Evolutionary conservation across 208 protist species (phyloP), one percentile per base, ranked within the genome.

Genomic region (Trichomonas tenax): DNA sequence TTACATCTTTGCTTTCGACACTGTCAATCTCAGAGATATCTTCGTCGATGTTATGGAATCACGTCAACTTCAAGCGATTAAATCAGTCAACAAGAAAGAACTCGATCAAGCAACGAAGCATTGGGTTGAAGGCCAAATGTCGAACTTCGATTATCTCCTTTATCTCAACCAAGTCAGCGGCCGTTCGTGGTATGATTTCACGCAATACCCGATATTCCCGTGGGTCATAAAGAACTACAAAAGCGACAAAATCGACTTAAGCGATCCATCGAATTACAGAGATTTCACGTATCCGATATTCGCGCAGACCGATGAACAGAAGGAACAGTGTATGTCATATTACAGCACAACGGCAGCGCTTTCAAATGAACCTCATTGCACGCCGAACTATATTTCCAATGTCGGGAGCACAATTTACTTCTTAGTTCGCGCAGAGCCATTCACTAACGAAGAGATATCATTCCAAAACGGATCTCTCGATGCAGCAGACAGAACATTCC

Each of bases 381-480:
- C 31, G 1, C 86, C 86, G 38, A 51, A 51, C 44, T 93, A 93
- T 26, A 44, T 93, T 15, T 58, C 44, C 11, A 93, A 93, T 93
- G 44, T 93, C 44, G 86, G 44, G 0, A 34, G 23, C 2, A 93
- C 86, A 0, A n/a, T 93, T 26, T 93, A 93, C 38, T 93, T 38
- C 44, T 36, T 93, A 10, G 86, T 93, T 0, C 26, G 86, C 8
- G 15, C 17, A 49, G 86, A 93, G 38, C 40, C 86, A 38, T 48
- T 93, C 44, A 93, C 86, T 34, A 31, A 48, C 9, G 44, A 51
- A 51, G 44, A 93, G 4, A 93, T 93, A 26, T 34, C 15, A 26
- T 95, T 97, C 45, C 81, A 97, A 81, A 98, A 98, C 41, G 98
- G 98, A n/a, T 97, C 98, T 82, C 99, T 99, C 14, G 82, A 95